These are phyloP conservation scores for Alloascoidea hylecoeti DNA, from an alignment of 805 yeast genomes.

Conservation along the genomic window DNA sequence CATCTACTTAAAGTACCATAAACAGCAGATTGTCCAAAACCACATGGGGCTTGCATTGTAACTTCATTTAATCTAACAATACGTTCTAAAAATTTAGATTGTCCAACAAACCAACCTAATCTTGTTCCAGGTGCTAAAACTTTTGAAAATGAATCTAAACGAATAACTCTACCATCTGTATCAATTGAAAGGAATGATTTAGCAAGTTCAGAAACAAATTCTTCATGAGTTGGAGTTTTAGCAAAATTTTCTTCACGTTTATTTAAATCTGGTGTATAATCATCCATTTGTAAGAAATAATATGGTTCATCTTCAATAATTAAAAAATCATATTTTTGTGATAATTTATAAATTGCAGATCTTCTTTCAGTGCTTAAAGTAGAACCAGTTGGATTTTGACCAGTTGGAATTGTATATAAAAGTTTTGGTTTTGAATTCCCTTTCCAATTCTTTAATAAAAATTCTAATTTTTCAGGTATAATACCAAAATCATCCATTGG, in stretches of 20 bases:
- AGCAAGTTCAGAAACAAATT: constrained; percentile 51
- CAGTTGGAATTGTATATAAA: constrained; percentile 85
- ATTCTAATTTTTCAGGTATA: constrained; percentile 54
- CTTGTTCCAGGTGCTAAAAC: constrained; percentile 87
- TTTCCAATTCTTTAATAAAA: constrained; percentile 55
- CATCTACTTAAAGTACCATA: constrained; percentile 65
- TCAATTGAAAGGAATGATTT: constrained; percentile 68
- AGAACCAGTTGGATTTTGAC: constrained; percentile 97
- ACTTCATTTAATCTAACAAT: constrained; percentile 66
- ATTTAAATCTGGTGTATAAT: constrained; percentile 34
- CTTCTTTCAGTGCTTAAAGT: constrained; percentile 70
- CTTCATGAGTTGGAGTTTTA: constrained; percentile 31
- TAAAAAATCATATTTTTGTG: constrained; percentile 74
- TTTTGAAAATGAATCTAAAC: constrained; percentile 85
- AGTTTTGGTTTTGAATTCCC: constrained; percentile 63
- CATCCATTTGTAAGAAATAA: constrained; percentile 89
- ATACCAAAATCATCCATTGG: constrained; percentile 72
- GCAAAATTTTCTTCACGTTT: constrained; percentile 9
- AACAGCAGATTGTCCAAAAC: constrained; percentile 60
- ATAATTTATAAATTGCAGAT: constrained; percentile 56
- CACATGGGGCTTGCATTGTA: constrained; percentile 67
- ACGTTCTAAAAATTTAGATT: constrained; percentile 47
- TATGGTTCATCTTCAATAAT: constrained; percentile 95
- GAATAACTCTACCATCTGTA: constrained; percentile 76
- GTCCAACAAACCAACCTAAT: constrained; percentile 82